Conservation (phyloP, 1,139 yeast genomes). For the Suhomyces chickasaworum region DNA sequence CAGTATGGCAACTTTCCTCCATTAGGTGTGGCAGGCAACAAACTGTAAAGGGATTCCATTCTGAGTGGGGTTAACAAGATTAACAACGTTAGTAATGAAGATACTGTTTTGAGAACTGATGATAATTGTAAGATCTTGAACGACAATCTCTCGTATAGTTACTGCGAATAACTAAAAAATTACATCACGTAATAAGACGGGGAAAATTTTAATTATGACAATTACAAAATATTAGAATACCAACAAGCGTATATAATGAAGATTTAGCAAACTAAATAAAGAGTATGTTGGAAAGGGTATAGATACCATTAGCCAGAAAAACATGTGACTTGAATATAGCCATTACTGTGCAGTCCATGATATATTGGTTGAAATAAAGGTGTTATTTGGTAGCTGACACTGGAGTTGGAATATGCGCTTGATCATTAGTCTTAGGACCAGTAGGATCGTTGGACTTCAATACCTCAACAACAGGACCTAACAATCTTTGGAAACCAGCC, state of each 20-base stretch:
- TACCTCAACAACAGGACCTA: slow-evolving; percentile 89
- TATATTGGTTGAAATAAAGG: background rate
- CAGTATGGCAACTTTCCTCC: slow-evolving; percentile 50
- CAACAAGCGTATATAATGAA: background rate
- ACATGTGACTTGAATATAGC: background rate
- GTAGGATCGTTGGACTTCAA: slow-evolving; percentile 85
- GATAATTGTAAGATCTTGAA: background rate
- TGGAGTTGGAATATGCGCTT: slow-evolving; percentile 2
- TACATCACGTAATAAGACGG: no score
- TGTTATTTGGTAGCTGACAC: slow-evolving; percentile 2
- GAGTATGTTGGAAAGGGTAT: background rate
- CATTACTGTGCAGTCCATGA: background rate
- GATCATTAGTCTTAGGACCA: slow-evolving; percentile 8
- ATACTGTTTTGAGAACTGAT: background rate
- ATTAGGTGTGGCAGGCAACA: slow-evolving; percentile 21
- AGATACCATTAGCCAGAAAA: background rate
- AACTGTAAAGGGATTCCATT: slow-evolving; percentile 7
- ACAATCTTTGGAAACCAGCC: slow-evolving; percentile 87
- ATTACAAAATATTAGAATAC: background rate
- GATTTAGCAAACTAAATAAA: slow-evolving; percentile 1
- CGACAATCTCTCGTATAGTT: background rate
- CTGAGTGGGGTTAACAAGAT: no score
- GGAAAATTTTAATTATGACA: no score
- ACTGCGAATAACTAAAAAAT: background rate
- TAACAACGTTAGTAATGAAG: background rate